phyloP scores from a whole-genome alignment of 164 flowering plant genomes.

The Magnolia sinica region DNA sequence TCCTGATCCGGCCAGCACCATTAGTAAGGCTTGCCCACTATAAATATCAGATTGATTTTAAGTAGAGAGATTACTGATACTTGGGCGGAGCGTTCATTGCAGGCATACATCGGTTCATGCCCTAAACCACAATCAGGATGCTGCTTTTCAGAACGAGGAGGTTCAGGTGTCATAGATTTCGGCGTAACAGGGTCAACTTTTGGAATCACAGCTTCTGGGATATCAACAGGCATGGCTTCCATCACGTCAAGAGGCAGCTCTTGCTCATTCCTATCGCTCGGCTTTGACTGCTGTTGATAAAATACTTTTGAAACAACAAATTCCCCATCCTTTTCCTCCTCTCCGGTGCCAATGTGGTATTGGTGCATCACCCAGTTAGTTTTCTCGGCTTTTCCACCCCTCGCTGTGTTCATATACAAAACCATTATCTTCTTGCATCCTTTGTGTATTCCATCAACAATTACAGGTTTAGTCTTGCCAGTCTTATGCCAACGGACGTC shows the following conservation, averaged over 20 bases:
- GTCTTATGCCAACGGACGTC: conserved; percentile 99
- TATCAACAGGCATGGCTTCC: not conserved
- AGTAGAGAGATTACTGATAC: conserved; percentile 23
- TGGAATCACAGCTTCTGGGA: conserved; percentile 12
- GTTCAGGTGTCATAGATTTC: conserved; percentile 65
- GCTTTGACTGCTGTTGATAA: conserved; percentile 66
- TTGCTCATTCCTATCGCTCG: conserved; percentile 49
- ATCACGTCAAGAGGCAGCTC: conserved; percentile 32
- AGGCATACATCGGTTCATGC: conserved; percentile 19
- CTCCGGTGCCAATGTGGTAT: conserved; percentile 85
- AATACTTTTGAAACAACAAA: conserved; percentile 83
- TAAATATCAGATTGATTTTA: too few species aligned
- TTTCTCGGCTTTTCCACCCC: conserved; percentile 78
- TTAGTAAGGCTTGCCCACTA: not conserved
- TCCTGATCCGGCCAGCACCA: not conserved
- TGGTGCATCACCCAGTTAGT: conserved; percentile 99
- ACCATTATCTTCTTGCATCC: conserved; percentile 98
- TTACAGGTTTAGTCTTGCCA: conserved; percentile 89
- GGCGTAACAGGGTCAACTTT: conserved; percentile 80
- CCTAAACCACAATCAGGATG: conserved; percentile 18
- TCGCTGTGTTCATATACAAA: conserved; percentile 50
- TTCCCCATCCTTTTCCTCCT: conserved; percentile 84
- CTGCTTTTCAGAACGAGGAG: conserved; percentile 51
- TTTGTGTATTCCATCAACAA: conserved; percentile 64
- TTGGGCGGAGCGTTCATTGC: conserved; percentile 26